A percentile compares a stretch with the other conserved stretches of the same genome.
phyloP scores from a whole-genome alignment of 495 filamentous ascomycete species.

The Paragyromitra xinjiangensis region DNA sequence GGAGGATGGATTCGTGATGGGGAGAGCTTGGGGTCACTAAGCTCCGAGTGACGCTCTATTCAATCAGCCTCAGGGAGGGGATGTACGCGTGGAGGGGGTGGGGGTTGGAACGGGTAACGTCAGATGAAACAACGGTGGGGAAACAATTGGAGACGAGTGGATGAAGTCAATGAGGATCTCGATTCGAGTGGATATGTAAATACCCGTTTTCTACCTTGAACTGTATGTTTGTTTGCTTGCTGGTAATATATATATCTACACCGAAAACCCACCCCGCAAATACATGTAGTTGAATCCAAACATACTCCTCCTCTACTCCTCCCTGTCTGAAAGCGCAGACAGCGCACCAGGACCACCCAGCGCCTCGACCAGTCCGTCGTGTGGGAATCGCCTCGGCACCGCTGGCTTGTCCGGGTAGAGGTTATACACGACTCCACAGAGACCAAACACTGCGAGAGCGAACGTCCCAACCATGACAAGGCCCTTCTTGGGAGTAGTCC shows the following conservation, averaged over 20 bases:
- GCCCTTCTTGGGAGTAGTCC: slow-evolving; percentile 76
- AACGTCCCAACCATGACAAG: slow-evolving; percentile 78
- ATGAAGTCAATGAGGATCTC: background rate
- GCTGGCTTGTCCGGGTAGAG: slow-evolving; percentile 87
- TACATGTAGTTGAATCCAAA: background rate
- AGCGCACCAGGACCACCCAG: slow-evolving; percentile 69
- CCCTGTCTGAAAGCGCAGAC: slow-evolving; percentile 40
- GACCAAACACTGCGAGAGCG: slow-evolving; percentile 71
- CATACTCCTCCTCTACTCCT: slow-evolving; percentile 15
- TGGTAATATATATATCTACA: slow-evolving; percentile 48
- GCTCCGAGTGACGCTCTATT: slow-evolving; percentile 31
- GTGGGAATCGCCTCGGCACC: slow-evolving; percentile 76
- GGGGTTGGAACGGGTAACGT: slow-evolving; percentile 4
- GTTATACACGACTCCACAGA: slow-evolving; percentile 74
- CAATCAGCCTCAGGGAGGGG: slow-evolving; percentile 31
- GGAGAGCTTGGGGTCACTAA: slow-evolving; percentile 46
- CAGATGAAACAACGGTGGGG: background rate
- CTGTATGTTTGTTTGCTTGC: background rate
- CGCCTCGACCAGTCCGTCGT: slow-evolving; percentile 83
- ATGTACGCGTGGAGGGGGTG: slow-evolving; percentile 8
- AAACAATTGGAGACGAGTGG: background rate
- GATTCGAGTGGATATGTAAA: background rate
- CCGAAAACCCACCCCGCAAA: slow-evolving; percentile 4
- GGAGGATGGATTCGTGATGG: slow-evolving; percentile 17
- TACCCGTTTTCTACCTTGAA: background rate